Conservation (phyloP, 164 flowering plant species). For the Aristolochia californica region DNA sequence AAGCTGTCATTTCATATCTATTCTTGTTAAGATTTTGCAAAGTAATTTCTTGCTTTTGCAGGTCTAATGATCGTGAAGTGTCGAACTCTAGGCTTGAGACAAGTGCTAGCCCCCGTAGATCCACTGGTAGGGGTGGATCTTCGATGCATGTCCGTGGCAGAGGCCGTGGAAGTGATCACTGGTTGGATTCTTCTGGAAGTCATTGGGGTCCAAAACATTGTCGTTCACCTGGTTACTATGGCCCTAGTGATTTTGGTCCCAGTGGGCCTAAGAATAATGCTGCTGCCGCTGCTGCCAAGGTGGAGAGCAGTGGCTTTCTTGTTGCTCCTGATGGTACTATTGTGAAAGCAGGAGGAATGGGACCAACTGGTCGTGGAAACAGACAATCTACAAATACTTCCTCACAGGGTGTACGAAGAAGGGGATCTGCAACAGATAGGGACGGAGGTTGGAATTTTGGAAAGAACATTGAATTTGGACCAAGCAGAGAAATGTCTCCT, state of each 20-base stretch:
- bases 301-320: constrained; percentile 21
- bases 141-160: constrained; percentile 18
- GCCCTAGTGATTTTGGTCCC: constrained; percentile 9
- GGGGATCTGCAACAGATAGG: constrained; percentile 31
- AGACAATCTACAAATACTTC: constrained; percentile 20
- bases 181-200: constrained; percentile 19
- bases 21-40: too few relatives aligned
- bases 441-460: constrained; percentile 19
- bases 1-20: neutral
- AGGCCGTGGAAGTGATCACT: constrained; percentile 18
- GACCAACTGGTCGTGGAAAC: constrained; percentile 11
- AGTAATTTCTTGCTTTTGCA: constrained; percentile 13
- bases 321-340: constrained; percentile 20
- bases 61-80: constrained; percentile 17
- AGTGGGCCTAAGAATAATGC: constrained; percentile 15
- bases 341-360: constrained; percentile 16
- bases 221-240: constrained; percentile 20
- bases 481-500: constrained; percentile 19
- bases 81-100: constrained; percentile 14
- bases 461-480: constrained; percentile 13
- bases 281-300: constrained; percentile 17
- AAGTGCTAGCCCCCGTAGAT: constrained; percentile 15
- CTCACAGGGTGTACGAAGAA: constrained; percentile 15
- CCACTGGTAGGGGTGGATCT: constrained; percentile 21
- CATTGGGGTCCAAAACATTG: constrained; percentile 19